Evolutionary conservation across 495 filamentous ascomycete genomes (phyloP).

Genomic region (Xylaria venustula): DNA sequence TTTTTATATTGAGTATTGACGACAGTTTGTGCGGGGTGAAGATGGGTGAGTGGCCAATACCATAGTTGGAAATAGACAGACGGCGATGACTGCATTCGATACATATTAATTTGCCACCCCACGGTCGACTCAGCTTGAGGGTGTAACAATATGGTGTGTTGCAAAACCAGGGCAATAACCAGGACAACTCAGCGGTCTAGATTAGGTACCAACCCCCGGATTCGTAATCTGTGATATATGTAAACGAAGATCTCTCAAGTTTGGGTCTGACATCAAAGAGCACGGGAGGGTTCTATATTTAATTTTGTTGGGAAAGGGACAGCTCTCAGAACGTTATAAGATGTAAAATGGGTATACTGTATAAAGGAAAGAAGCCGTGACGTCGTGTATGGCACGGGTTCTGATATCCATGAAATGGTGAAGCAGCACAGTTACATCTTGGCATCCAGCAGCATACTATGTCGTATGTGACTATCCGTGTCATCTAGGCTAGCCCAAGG

Average conservation of each 20-base stretch:
- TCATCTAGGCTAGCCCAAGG: background rate
- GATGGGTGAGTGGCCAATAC: constrained; percentile 8
- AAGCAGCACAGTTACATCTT: background rate
- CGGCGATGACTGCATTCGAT: constrained; percentile 1
- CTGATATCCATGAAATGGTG: background rate
- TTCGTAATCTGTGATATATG: background rate
- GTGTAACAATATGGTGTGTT: background rate
- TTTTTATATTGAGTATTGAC: constrained; percentile 1
- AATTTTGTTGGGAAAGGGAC: background rate
- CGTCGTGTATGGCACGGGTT: background rate
- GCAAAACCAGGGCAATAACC: constrained; percentile 6
- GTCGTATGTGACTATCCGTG: background rate
- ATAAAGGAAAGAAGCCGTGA: background rate
- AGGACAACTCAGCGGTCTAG: background rate
- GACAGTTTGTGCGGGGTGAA: constrained; percentile 7
- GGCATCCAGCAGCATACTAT: background rate
- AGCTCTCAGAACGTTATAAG: too few species aligned
- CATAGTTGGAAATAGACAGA: background rate
- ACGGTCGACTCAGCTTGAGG: background rate
- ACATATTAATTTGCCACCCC: constrained; percentile 10
- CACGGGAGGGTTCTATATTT: constrained; percentile 2
- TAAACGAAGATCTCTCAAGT: background rate
- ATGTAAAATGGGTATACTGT: background rate
- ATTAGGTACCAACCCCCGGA: background rate
- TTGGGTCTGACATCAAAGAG: background rate